Percentiles rank a stretch among this genome's conserved stretches.
These are phyloP conservation scores for Ophiostoma angusticollis DNA, from an alignment of 2,329 filamentous ascomycete species.

Conservation along the genomic window DNA sequence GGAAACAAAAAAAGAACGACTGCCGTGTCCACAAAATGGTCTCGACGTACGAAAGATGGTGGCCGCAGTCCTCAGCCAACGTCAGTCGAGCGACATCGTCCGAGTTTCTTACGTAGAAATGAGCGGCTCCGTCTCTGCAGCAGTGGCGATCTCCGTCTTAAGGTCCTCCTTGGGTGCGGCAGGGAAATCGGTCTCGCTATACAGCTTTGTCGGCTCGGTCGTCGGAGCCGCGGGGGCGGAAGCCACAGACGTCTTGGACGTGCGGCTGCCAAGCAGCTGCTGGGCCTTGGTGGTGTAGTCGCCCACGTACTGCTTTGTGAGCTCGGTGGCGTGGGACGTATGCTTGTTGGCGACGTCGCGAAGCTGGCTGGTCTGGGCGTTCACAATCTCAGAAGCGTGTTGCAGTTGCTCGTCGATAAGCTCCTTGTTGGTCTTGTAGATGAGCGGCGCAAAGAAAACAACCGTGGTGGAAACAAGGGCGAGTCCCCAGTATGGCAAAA, in stretches of 20 bases:
- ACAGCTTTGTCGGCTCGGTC: conserved; percentile 16
- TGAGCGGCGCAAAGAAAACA: conserved; percentile 47
- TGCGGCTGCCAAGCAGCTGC: conserved; percentile 42
- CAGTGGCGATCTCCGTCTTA: conserved; percentile 20
- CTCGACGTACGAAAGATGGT: too few species aligned
- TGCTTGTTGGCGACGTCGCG: conserved; percentile 50
- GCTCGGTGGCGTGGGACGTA: conserved; percentile 46
- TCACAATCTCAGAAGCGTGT: conserved; percentile 43
- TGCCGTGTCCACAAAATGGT: not conserved
- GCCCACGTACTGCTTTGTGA: conserved; percentile 55
- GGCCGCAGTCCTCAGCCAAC: too few species aligned
- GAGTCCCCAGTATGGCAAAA: conserved; percentile 58
- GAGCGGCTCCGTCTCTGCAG: conserved; percentile 16
- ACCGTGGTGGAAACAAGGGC: conserved; percentile 46
- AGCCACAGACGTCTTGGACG: conserved; percentile 30
- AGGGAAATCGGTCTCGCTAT: conserved; percentile 37
- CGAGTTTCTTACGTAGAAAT: conserved; percentile 8
- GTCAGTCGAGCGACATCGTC: too few species aligned
- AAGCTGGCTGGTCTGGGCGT: conserved; percentile 50
- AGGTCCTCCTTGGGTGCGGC: conserved; percentile 33
- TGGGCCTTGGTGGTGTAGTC: conserved; percentile 58
- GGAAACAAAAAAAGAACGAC: conserved; percentile 1
- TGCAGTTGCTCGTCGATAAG: conserved; percentile 52
- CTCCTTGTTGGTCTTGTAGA: conserved; percentile 58
- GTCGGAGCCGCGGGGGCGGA: conserved; percentile 20